phyloP scores from a whole-genome alignment of 2,329 filamentous ascomycete genomes.

The Penicillium hesseltinei region DNA sequence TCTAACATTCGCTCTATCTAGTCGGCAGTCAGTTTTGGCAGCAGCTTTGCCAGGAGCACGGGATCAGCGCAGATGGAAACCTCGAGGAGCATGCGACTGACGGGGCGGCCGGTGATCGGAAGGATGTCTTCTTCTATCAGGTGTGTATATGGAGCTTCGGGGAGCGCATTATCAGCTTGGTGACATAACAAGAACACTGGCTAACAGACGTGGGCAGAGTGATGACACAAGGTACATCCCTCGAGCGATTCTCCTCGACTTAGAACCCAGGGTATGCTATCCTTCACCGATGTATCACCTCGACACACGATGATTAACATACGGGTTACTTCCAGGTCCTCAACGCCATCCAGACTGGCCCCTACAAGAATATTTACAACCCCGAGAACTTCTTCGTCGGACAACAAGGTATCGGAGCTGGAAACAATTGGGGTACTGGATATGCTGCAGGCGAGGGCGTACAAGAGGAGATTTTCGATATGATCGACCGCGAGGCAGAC shows the following conservation, averaged over 20 bases:
- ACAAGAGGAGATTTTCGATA: slow-evolving; percentile 96
- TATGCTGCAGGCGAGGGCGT: slow-evolving; percentile 90
- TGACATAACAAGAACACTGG: neutral
- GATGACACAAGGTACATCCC: slow-evolving; percentile 99
- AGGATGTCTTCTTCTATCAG: slow-evolving; percentile 98
- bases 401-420: slow-evolving; percentile 88
- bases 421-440: slow-evolving; percentile 97
- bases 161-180: neutral
- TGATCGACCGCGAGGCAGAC: slow-evolving; percentile 98
- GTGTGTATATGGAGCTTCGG: slow-evolving; percentile 29
- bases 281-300: neutral
- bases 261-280: slow-evolving; percentile 74
- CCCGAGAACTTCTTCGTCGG: slow-evolving; percentile 98
- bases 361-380: slow-evolving; percentile 99
- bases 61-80: slow-evolving; percentile 96
- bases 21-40: slow-evolving; percentile 99
- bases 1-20: slow-evolving; percentile 45
- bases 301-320: slow-evolving; percentile 8
- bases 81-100: slow-evolving; percentile 97
- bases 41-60: slow-evolving; percentile 95
- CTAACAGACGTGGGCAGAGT: slow-evolving; percentile 56
- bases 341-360: slow-evolving; percentile 85
- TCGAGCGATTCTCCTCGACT: slow-evolving; percentile 87
- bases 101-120: slow-evolving; percentile 76
- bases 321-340: slow-evolving; percentile 61